A percentile compares a stretch with the other conserved stretches of the same genome.
Conservation (phyloP, 1,139 yeast genomes). For the Pichia sp. region DNA sequence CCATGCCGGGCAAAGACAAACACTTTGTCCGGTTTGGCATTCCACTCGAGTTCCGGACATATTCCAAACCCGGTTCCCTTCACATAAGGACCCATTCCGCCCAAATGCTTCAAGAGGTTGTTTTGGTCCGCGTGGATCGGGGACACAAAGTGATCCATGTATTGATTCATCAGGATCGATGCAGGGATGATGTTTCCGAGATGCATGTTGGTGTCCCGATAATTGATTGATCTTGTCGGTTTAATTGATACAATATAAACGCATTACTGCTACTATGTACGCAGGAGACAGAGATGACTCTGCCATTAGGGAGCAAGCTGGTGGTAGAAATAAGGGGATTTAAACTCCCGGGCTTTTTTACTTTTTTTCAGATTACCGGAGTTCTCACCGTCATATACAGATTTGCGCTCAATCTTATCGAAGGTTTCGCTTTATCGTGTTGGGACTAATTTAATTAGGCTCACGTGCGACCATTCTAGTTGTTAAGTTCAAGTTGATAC, state of each 20-base stretch:
- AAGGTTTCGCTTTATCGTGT: neutral
- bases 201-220: neutral
- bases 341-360: neutral
- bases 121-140: conserved; percentile 20
- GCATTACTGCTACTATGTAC: too few species aligned
- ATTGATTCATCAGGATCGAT: neutral
- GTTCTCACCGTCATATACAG: neutral
- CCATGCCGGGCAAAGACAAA: conserved; percentile 66
- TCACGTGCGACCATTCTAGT: neutral
- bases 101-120: conserved; percentile 39
- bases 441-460: too few species aligned
- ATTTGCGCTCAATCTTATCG: neutral
- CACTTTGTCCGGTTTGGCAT: conserved; percentile 60
- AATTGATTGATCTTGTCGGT: too few species aligned
- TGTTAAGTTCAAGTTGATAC: neutral
- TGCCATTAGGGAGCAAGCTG: neutral
- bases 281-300: too few species aligned
- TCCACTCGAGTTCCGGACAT: conserved; percentile 39
- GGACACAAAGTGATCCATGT: conserved; percentile 9
- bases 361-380: neutral
- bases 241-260: too few species aligned
- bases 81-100: conserved; percentile 44
- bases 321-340: neutral
- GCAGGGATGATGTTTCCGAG: conserved; percentile 24
- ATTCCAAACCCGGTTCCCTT: conserved; percentile 42